Conservation (phyloP, 2,329 filamentous ascomycete species). For the Pseudovirgaria hyperparasitica region DNA sequence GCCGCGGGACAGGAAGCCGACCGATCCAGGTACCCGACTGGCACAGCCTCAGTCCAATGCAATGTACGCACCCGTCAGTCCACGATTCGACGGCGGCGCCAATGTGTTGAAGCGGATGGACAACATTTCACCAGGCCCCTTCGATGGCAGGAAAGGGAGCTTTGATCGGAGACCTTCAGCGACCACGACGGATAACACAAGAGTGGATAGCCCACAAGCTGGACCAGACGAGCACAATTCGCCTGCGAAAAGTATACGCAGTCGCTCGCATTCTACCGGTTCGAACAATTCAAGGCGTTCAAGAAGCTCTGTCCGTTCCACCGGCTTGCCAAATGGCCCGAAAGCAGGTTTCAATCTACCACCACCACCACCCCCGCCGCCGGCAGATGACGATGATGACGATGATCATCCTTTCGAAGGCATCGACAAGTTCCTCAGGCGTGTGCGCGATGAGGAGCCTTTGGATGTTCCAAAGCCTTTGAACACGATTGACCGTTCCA, state of each 20-base stretch:
- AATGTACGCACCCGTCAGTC: conserved; percentile 37
- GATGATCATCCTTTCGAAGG: too few species aligned
- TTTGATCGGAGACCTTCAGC: conserved; percentile 1
- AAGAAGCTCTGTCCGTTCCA: conserved; percentile 15
- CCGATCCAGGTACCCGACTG: conserved; percentile 14
- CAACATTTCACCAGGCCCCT: conserved; percentile 53
- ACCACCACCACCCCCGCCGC: conserved; percentile 9
- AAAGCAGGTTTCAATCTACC: conserved; percentile 12
- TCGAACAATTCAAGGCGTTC: conserved; percentile 20
- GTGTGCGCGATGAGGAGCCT: conserved; percentile 20
- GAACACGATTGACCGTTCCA: conserved; percentile 9
- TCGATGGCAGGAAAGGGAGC: conserved; percentile 36
- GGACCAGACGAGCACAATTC: conserved; percentile 18
- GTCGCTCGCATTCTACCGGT: conserved; percentile 14
- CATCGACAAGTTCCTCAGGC: conserved; percentile 24
- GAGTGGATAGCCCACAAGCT: conserved; percentile 23
- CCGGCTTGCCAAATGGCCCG: conserved; percentile 13
- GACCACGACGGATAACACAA: conserved; percentile 11
- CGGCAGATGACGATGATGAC: conserved; percentile 8
- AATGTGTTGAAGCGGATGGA: conserved; percentile 50
- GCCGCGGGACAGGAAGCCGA: conserved; percentile 11
- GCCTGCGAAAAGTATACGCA: conserved; percentile 14
- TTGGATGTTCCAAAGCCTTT: conserved; percentile 6
- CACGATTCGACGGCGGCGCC: conserved; percentile 27
- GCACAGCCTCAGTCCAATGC: conserved; percentile 20